Evolutionary conservation across 495 filamentous ascomycete species (phyloP).

Genomic region (Geoglossum glabrum): DNA sequence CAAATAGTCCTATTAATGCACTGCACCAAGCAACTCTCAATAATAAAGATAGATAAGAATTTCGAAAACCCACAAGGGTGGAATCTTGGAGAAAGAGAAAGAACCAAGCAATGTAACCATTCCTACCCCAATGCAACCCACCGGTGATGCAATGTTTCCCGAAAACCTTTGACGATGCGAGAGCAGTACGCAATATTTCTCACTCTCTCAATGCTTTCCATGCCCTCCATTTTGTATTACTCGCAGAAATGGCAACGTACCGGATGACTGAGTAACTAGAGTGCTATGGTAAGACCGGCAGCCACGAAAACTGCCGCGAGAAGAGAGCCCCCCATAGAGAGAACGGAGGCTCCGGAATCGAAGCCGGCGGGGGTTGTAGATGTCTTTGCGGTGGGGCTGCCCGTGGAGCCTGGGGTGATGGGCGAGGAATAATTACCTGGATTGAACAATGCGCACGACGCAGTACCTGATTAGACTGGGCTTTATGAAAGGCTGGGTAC

Average conservation of each 20-base stretch:
- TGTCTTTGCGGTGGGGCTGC: not conserved
- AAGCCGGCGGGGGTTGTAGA: not conserved
- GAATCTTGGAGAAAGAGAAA: not conserved
- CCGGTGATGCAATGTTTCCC: not conserved
- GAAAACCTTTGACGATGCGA: not conserved
- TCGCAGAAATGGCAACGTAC: not conserved
- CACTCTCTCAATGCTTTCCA: not conserved
- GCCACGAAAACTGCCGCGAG: not conserved
- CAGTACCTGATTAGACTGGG: slow-evolving; percentile 1
- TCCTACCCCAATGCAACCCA: not conserved
- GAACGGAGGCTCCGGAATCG: not conserved
- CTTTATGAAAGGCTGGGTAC: not conserved
- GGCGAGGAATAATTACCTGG: not conserved
- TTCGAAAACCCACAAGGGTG: not conserved
- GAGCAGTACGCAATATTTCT: not conserved
- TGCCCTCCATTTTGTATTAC: not conserved
- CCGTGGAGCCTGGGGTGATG: not conserved
- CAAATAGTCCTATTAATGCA: not conserved
- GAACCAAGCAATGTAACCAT: not conserved
- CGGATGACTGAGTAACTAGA: not conserved
- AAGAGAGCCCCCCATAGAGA: slow-evolving; percentile 2
- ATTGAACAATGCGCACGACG: not conserved
- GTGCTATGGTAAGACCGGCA: slow-evolving; percentile 1
- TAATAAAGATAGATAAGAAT: not conserved
- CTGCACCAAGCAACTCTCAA: not conserved